phyloP scores from a whole-genome alignment of 2,329 filamentous ascomycete genomes.

The Hypoxylon sp. region DNA sequence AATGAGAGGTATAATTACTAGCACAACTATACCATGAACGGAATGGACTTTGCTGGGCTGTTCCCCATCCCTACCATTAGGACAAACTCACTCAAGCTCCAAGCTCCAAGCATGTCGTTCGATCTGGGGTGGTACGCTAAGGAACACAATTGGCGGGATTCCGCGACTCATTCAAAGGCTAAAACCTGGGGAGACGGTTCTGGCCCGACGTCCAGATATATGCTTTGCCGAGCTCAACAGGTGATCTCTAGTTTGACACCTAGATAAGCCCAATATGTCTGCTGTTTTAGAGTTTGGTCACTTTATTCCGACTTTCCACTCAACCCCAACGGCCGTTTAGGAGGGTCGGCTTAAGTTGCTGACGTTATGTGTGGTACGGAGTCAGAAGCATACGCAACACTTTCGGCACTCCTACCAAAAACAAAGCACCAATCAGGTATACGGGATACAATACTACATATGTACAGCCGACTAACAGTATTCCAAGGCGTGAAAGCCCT shows the following conservation, averaged over 20 bases:
- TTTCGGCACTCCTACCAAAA: not conserved
- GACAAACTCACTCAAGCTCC: not conserved
- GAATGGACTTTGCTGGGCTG: not conserved
- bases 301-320: not conserved
- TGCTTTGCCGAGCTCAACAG: constrained; percentile 2
- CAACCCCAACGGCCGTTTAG: not conserved
- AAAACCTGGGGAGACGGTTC: constrained; percentile 6
- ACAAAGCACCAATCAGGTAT: not conserved
- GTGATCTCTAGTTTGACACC: constrained; percentile 6
- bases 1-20: not conserved
- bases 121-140: not conserved
- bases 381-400: constrained; percentile 14
- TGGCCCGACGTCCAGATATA: constrained; percentile 6
- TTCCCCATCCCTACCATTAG: not conserved
- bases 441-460: not conserved
- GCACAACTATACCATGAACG: not conserved
- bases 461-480: not conserved
- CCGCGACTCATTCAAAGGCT: constrained; percentile 20
- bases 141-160: not conserved
- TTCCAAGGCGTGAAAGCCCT: not conserved
- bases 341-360: constrained; percentile 8
- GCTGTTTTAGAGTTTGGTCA: constrained; percentile 6
- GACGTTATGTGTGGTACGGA: constrained; percentile 11
- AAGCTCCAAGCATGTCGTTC: not conserved
- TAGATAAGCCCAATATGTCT: constrained; percentile 8